These are phyloP conservation scores for Cyberlindnera euphorbiiphila DNA, from an alignment of 805 yeast genomes.

Conservation along the genomic window DNA sequence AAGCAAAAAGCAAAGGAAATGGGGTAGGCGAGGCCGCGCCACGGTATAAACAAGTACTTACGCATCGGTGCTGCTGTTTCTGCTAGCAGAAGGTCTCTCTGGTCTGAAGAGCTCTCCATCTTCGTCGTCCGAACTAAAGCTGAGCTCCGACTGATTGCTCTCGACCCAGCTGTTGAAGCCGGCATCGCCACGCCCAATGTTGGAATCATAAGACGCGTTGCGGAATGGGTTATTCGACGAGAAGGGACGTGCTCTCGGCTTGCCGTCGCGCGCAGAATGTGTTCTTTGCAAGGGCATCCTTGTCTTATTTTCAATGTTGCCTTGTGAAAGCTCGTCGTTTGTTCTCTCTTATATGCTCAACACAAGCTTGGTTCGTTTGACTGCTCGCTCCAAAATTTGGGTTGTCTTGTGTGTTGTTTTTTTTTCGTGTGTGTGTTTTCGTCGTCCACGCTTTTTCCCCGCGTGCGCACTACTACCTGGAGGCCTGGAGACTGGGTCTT, in stretches of 20 bases:
- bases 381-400: too few relatives aligned
- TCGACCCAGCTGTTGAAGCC: slow-evolving; percentile 60
- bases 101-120: slow-evolving; percentile 26
- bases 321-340: too few relatives aligned
- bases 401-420: too few relatives aligned
- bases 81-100: slow-evolving; percentile 21
- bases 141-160: slow-evolving; percentile 36
- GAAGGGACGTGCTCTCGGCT: slow-evolving; percentile 32
- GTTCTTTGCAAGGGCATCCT: slow-evolving; percentile 20
- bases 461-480: slow-evolving; percentile 3
- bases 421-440: slow-evolving; percentile 2
- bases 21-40: not conserved
- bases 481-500: too few relatives aligned
- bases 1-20: not conserved
- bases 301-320: not conserved
- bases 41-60: slow-evolving; percentile 8
- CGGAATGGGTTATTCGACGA: slow-evolving; percentile 77
- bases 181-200: slow-evolving; percentile 26
- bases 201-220: slow-evolving; percentile 34
- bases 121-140: slow-evolving; percentile 41
- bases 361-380: not conserved
- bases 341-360: not conserved
- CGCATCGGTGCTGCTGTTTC: slow-evolving; percentile 15
- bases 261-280: slow-evolving; percentile 9
- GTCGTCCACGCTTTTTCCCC: slow-evolving; percentile 2